A percentile compares a stretch with the other conserved stretches of the same genome.
These are phyloP conservation scores for Suillus cothurnatus DNA, from an alignment of 768 basidiomycete species.

Conservation along the genomic window DNA sequence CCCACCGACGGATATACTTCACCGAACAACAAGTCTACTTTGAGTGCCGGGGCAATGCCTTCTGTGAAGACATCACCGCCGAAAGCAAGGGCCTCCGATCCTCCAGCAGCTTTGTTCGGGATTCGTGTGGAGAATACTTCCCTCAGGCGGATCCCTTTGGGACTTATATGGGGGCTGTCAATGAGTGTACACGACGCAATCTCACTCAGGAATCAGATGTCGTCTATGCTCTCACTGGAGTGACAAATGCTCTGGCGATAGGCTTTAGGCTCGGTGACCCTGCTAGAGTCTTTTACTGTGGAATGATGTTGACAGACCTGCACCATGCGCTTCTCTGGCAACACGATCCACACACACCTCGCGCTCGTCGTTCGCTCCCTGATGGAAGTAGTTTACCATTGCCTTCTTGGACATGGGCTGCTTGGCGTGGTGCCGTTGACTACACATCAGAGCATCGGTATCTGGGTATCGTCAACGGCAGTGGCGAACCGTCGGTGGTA, in stretches of 20 bases:
- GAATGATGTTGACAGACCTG: slow-evolving; percentile 10
- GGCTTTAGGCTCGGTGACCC: neutral
- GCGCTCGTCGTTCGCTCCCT: slow-evolving; percentile 13
- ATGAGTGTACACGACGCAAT: neutral
- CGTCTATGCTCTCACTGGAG: neutral
- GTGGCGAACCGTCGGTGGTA: slow-evolving; percentile 11
- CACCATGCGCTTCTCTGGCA: slow-evolving; percentile 26
- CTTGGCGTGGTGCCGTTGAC: slow-evolving; percentile 22
- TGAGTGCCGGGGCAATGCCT: slow-evolving; percentile 20
- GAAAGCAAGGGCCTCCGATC: slow-evolving; percentile 15
- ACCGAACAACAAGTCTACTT: slow-evolving; percentile 26
- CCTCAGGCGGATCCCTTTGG: neutral
- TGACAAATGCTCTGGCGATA: neutral
- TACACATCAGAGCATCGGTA: neutral
- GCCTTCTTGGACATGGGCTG: slow-evolving; percentile 32
- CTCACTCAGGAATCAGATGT: neutral
- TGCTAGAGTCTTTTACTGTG: neutral
- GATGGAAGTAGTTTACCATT: neutral
- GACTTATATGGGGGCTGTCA: neutral
- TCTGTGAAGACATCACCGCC: slow-evolving; percentile 24
- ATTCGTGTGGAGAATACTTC: neutral
- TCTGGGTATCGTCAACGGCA: neutral
- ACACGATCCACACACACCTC: slow-evolving; percentile 14
- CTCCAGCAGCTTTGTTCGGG: too few species aligned
- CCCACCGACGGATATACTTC: slow-evolving; percentile 22